phyloP scores from a whole-genome alignment of 306 rosid species.

The Pyrus betulifolia region DNA sequence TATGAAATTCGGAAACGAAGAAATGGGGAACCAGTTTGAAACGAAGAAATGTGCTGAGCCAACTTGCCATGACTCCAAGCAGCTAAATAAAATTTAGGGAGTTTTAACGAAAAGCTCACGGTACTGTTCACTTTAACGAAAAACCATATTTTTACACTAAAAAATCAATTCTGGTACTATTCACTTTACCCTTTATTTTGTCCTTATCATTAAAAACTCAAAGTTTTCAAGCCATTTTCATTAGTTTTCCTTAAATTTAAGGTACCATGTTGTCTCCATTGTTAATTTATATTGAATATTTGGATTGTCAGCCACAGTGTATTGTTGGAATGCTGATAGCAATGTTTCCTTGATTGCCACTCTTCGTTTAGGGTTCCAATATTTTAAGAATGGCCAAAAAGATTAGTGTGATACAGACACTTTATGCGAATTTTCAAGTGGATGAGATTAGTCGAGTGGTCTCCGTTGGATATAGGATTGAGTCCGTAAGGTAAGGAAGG shows the following conservation, averaged over 20 bases:
- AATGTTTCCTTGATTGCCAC: not conserved
- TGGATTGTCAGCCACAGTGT: slow-evolving; percentile 5
- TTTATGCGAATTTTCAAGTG: no score
- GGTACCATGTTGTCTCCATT: not conserved
- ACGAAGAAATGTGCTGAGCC: not conserved
- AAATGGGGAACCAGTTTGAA: not conserved
- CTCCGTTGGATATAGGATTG: no score
- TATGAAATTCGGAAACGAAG: not conserved
- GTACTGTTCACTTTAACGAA: no score
- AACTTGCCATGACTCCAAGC: not conserved
- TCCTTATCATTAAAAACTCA: no score
- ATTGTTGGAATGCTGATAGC: not conserved
- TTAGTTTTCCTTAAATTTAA: not conserved
- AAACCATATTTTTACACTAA: no score
- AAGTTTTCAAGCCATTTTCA: no score
- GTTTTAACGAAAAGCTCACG: no score
- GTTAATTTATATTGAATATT: not conserved
- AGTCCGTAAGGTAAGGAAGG: no score
- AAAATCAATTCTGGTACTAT: no score
- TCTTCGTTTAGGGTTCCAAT: not conserved
- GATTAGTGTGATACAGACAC: no score
- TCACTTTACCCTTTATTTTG: no score
- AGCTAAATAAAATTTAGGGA: not conserved
- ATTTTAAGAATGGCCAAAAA: not conserved
- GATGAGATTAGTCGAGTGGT: no score